phyloP scores from a whole-genome alignment of 331 rosid species.

The Rhamnella rubrinervis region DNA sequence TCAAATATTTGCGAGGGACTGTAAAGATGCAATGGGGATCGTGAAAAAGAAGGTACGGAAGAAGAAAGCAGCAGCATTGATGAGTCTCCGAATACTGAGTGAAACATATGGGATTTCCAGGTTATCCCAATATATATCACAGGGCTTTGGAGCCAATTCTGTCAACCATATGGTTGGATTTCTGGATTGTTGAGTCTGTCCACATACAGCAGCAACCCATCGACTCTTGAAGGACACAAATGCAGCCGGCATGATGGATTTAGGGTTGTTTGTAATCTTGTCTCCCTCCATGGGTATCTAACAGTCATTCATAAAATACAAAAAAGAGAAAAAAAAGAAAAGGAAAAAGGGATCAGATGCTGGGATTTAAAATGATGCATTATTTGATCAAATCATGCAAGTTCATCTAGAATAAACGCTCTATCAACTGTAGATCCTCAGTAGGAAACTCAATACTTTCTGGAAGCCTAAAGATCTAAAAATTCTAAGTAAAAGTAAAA shows the following conservation, averaged over 20 bases:
- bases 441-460: too few species aligned
- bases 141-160: slow-evolving; percentile 97
- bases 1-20: slow-evolving; percentile 89
- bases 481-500: background rate
- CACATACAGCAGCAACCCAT: slow-evolving; percentile 97
- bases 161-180: slow-evolving; percentile 95
- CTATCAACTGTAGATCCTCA: background rate
- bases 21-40: slow-evolving; percentile 96
- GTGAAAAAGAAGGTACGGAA: slow-evolving; percentile 94
- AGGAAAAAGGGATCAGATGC: slow-evolving; percentile 6
- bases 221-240: slow-evolving; percentile 90
- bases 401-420: background rate
- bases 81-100: slow-evolving; percentile 78
- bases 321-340: background rate
- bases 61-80: slow-evolving; percentile 82
- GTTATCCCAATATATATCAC: slow-evolving; percentile 92
- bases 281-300: slow-evolving; percentile 76
- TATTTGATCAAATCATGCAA: background rate
- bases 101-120: slow-evolving; percentile 91
- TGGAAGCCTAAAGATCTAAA: background rate
- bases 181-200: slow-evolving; percentile 89
- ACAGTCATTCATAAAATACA: background rate
- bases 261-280: slow-evolving; percentile 48
- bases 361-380: background rate
- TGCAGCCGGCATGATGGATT: slow-evolving; percentile 77